Conservation (phyloP, 441 rosid species). For the Populus hybrid region DNA sequence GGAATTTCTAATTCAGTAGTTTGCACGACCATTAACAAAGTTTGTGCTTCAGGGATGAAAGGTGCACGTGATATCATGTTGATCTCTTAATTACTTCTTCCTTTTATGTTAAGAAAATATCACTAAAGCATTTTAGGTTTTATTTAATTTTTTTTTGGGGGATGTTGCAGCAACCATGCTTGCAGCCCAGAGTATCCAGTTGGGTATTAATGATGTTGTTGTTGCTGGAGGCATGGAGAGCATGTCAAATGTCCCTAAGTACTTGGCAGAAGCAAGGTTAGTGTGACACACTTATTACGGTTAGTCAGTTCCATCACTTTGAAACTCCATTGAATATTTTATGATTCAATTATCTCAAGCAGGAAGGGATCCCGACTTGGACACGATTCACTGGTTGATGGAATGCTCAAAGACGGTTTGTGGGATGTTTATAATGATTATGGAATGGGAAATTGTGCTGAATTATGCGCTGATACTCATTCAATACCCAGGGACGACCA, state of each 20-base stretch:
- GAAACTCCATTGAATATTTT: neutral
- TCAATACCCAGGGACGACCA: constrained; percentile 79
- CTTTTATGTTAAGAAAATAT: constrained; percentile 7
- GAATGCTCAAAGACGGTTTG: constrained; percentile 94
- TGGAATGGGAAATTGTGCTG: constrained; percentile 98
- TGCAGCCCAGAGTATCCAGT: constrained; percentile 90
- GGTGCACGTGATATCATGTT: constrained; percentile 37
- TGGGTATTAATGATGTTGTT: constrained; percentile 88
- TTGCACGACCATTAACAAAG: constrained; percentile 94
- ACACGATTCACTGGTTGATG: constrained; percentile 92
- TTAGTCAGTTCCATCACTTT: neutral
- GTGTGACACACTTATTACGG: constrained; percentile 2
- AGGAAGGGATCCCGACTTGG: constrained; percentile 95
- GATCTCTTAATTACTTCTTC: neutral
- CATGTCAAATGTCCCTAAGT: constrained; percentile 96
- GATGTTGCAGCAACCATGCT: constrained; percentile 73
- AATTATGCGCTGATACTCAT: constrained; percentile 82
- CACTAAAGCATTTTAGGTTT: neutral
- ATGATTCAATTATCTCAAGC: constrained; percentile 4
- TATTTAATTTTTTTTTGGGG: neutral
- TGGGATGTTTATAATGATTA: constrained; percentile 96
- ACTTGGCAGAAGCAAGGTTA: constrained; percentile 90
- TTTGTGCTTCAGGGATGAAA: constrained; percentile 99
- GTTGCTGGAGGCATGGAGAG: constrained; percentile 99
- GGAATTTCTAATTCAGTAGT: constrained; percentile 86